Percentiles rank a stretch among this genome's conserved stretches.
Conservation (phyloP, 345 rosid species). For the Rubroshorea leprosula region DNA sequence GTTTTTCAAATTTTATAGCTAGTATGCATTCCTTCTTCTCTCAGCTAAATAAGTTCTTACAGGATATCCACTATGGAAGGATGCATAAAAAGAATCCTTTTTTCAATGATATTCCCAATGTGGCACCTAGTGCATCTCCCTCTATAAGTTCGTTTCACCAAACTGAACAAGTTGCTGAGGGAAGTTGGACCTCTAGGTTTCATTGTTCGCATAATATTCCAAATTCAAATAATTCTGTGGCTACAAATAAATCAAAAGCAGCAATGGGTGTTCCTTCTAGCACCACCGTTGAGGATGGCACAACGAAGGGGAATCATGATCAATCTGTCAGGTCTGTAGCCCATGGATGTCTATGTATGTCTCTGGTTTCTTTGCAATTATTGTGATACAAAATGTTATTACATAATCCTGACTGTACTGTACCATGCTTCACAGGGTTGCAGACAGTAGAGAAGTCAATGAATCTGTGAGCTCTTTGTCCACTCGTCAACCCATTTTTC, state of each 20-base stretch:
- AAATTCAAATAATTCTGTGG: slow-evolving; percentile 14
- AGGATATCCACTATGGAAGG: slow-evolving; percentile 42
- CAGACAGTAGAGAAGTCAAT: slow-evolving; percentile 29
- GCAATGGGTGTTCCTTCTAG: background rate
- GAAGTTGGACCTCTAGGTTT: slow-evolving; percentile 17
- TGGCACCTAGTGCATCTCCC: slow-evolving; percentile 66
- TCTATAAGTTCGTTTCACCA: slow-evolving; percentile 28
- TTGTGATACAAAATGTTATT: background rate
- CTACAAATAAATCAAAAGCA: slow-evolving; percentile 10
- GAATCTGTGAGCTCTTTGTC: slow-evolving; percentile 35
- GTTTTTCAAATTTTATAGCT: background rate
- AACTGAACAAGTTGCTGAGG: slow-evolving; percentile 27
- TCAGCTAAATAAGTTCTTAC: slow-evolving; percentile 21
- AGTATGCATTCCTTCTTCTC: background rate
- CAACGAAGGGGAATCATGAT: slow-evolving; percentile 20
- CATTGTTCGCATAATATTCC: slow-evolving; percentile 12
- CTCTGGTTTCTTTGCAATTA: background rate
- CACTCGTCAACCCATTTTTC: slow-evolving; percentile 73
- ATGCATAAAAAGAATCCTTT: slow-evolving; percentile 29
- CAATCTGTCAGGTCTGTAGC: slow-evolving; percentile 18
- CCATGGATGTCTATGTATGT: background rate
- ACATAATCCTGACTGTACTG: background rate
- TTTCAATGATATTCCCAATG: slow-evolving; percentile 40
- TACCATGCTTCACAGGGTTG: slow-evolving; percentile 32
- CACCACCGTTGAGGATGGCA: slow-evolving; percentile 5